These are phyloP conservation scores for Chenopodium berlandieri DNA, from an alignment of 148 eudicot species.

Conservation along the genomic window DNA sequence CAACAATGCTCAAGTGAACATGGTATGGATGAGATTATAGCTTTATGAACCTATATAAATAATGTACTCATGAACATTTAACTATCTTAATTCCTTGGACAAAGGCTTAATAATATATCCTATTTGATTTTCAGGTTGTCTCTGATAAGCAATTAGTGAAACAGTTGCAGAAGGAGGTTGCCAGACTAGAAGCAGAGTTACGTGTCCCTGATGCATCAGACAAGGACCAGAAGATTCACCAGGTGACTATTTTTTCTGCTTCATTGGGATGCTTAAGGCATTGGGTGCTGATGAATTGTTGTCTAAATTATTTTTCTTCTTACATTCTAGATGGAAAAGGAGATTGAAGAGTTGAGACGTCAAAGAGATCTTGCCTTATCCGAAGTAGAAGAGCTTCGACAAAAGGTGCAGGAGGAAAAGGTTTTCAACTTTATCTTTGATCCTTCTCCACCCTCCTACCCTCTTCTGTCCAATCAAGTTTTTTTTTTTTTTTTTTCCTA, in stretches of 20 bases:
- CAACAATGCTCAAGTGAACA: constrained; percentile 89
- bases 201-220: constrained; percentile 82
- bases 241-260: constrained; percentile 33
- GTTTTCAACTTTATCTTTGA: constrained; percentile 25
- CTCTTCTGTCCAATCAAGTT: not conserved
- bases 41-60: not conserved
- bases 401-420: constrained; percentile 60
- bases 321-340: constrained; percentile 68
- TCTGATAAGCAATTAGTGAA: constrained; percentile 92
- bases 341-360: constrained; percentile 78
- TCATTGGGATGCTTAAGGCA: not conserved
- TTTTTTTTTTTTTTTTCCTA: not conserved
- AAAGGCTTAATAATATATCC: not conserved
- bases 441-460: not conserved
- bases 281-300: not conserved
- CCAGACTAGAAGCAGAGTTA: constrained; percentile 82
- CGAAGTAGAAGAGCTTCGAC: constrained; percentile 72
- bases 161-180: constrained; percentile 94
- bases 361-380: constrained; percentile 87
- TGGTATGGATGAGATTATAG: constrained; percentile 41
- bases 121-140: constrained; percentile 50
- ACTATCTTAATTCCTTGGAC: not conserved
- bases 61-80: not conserved
- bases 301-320: not conserved
- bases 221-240: constrained; percentile 67